phyloP scores from a whole-genome alignment of 2,329 filamentous ascomycete species.

The Arthrobotrys musiformis region DNA sequence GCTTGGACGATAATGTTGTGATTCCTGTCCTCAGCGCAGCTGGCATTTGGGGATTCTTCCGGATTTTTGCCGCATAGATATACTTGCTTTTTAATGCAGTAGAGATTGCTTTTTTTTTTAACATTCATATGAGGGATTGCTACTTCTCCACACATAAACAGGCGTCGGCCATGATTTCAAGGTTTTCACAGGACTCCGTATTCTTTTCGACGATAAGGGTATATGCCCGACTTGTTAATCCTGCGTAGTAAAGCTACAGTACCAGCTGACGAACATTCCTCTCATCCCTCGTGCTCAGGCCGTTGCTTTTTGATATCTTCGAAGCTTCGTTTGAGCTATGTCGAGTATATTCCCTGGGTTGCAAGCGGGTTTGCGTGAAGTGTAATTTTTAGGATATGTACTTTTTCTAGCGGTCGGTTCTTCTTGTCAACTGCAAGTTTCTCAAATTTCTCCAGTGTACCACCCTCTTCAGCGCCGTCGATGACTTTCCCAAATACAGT shows the following conservation, averaged over 20 bases:
- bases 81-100: conserved; percentile 61
- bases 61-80: conserved; percentile 72
- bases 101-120: background rate
- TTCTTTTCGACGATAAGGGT: background rate
- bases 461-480: conserved; percentile 70
- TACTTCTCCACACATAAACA: conserved; percentile 1
- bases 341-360: conserved; percentile 31
- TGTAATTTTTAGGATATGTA: conserved; percentile 75
- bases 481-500: conserved; percentile 78
- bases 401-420: conserved; percentile 74
- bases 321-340: background rate
- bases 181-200: background rate
- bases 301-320: too few species aligned
- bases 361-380: conserved; percentile 84
- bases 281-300: too few species aligned
- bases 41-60: conserved; percentile 91
- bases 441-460: conserved; percentile 77
- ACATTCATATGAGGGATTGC: background rate
- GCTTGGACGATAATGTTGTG: conserved; percentile 96
- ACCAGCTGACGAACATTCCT: too few species aligned
- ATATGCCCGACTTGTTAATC: background rate
- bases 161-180: background rate
- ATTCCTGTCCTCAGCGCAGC: conserved; percentile 91
- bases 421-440: conserved; percentile 79
- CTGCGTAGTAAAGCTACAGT: background rate